A percentile compares a stretch with the other conserved stretches of the same genome.
Evolutionary conservation across 176 grass and related monocot genomes (phyloP).

Genomic region (Saccharum spontaneum): DNA sequence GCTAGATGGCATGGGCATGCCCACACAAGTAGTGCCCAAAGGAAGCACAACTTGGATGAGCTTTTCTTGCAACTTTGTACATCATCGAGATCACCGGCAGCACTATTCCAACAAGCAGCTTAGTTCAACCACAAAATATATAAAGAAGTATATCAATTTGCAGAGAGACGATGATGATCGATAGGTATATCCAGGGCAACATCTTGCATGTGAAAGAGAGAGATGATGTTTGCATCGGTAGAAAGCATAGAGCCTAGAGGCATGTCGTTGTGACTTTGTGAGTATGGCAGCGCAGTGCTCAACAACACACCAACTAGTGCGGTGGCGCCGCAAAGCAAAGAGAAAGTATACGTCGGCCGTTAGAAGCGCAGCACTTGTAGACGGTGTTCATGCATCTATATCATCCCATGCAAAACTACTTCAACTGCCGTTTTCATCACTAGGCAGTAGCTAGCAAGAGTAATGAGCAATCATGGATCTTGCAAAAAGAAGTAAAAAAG

Average conservation of each 20-base stretch:
- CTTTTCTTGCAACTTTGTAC: slow-evolving; percentile 29
- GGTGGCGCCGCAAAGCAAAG: slow-evolving; percentile 37
- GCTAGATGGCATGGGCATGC: neutral
- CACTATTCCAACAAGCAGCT: slow-evolving; percentile 4
- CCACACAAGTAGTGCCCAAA: slow-evolving; percentile 25
- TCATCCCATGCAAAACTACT: slow-evolving; percentile 32
- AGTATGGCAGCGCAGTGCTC: neutral
- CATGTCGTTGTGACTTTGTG: neutral
- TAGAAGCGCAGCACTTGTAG: neutral
- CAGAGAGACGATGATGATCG: neutral
- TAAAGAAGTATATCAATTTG: too few relatives aligned
- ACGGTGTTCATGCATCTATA: slow-evolving; percentile 19
- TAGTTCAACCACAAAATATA: neutral
- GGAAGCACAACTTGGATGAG: slow-evolving; percentile 28
- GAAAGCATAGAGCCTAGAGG: neutral
- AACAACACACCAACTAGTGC: slow-evolving; percentile 10
- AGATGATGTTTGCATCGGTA: neutral
- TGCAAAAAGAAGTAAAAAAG: slow-evolving; percentile 34
- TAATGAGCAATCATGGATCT: slow-evolving; percentile 28
- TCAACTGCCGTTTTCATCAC: slow-evolving; percentile 7
- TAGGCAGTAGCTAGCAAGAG: neutral
- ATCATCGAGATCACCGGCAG: neutral
- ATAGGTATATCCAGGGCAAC: too few relatives aligned
- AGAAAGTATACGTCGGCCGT: neutral
- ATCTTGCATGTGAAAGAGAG: too few relatives aligned